Base-by-base conservation (phyloP, 257 asterid genomes). In the Rhazya stricta region DNA sequence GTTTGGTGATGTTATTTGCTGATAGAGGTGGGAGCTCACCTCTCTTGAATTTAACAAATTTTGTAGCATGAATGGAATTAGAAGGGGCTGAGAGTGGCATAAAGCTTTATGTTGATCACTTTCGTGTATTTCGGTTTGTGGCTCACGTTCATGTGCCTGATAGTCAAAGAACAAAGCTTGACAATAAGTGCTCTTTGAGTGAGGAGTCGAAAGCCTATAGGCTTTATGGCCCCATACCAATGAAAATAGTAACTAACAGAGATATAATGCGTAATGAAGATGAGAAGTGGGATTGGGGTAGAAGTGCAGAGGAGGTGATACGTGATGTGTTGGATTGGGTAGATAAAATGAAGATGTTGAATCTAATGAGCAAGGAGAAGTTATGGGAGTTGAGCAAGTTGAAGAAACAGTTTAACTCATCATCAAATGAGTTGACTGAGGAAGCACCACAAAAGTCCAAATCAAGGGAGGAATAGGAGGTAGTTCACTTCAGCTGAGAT, bases 11-110 rank as follows among this genome's bases (percentile, higher is more conserved):
- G 7, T 8, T 4, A 19, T 74, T 5, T 19, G 32, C 76, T 2
- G 76, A 72, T 36, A 32, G 76, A 39, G 76, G 66, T 0, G 51
- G 76, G 77, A 73, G 53, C 54, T 32, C 54, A 57, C 16, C 43
- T 73, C 69, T 13, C 13, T 23, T 19, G 70, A 37, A 30, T 74
- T 74, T 36, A 36, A 36, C 11, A 56, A 37, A 0, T 74, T 58
- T 18, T 74, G 70, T n/a, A 23, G 9, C 8, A 37, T 7, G 0
- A 3, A 57, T 18, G 70, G 77, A 16, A 74, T 74, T 23, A 60
- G 57, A 39, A 46, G 77, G 57, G 32, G 57, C 41, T 12, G 36
- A 56, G 76, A 53, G 67, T 72, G 66, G 48, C 15, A 4, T 3
- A 10, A 72, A 58, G 25, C 56, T 34, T 1, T 56, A 37, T 15